These are phyloP conservation scores for Silene vulgaris DNA, from an alignment of 179 eudicot species.

Conservation along the genomic window DNA sequence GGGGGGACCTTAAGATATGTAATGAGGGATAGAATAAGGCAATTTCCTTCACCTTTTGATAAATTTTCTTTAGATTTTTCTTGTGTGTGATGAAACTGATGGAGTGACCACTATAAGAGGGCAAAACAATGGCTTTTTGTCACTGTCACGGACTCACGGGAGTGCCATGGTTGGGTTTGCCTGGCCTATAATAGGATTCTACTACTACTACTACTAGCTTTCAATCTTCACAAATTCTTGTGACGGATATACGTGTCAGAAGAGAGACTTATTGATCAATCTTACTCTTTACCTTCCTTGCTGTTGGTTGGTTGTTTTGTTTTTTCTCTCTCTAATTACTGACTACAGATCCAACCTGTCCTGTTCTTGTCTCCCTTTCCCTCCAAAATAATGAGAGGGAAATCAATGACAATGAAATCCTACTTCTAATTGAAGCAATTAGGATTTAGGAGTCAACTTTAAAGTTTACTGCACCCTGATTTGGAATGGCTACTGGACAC, in stretches of 20 bases:
- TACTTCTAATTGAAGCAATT: constrained; percentile 31
- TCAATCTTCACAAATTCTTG: neutral
- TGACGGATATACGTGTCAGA: too few species aligned
- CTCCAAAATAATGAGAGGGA: constrained; percentile 28
- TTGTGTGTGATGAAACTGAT: neutral
- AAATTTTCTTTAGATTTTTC: neutral
- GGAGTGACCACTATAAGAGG: constrained; percentile 25
- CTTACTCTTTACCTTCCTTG: constrained; percentile 11
- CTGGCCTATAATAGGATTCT: constrained; percentile 7
- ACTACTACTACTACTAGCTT: neutral
- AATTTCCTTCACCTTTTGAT: neutral
- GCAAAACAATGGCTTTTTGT: constrained; percentile 45
- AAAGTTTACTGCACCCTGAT: neutral
- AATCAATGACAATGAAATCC: constrained; percentile 25
- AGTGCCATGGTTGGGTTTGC: constrained; percentile 56
- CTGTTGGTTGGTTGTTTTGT: neutral
- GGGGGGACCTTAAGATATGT: neutral
- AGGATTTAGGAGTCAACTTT: neutral
- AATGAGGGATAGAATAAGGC: neutral
- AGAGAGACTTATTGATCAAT: too few species aligned
- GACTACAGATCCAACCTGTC: constrained; percentile 35
- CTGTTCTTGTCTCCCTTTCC: constrained; percentile 31
- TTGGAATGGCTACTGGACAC: neutral
- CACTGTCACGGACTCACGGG: constrained; percentile 83
- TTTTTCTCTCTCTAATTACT: neutral